Base-by-base conservation (phyloP, 2,329 filamentous ascomycete genomes). In the Amauroascus niger region DNA sequence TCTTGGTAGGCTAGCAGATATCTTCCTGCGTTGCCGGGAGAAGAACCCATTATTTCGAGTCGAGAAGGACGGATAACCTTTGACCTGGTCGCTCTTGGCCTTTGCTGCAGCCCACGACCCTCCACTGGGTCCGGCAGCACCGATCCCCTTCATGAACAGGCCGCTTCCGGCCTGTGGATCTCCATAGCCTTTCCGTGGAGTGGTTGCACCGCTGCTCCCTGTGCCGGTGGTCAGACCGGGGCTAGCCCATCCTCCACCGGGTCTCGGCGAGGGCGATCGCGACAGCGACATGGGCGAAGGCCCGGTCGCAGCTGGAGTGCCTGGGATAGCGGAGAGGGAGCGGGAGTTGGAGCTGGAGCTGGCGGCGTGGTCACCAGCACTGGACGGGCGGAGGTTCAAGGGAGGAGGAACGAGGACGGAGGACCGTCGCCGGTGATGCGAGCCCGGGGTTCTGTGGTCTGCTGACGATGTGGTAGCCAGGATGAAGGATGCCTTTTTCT, bases 11-110 rank as follows among this genome's bases (percentile, higher is more conserved):
- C 83, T 88, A 62, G 81, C 84, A 3, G 87, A 93, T 62, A 96
- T 78, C 59, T 80, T 84, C 60, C 87, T 84, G 72, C 88, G 87
- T 68, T 94, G 87, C 59, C 87, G 82, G 55, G 82, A 83, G 69
- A 96, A 91, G 76, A 95, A 95, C 54, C 89, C 87, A 63, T 87
- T 83, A 65, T 88, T 88, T 63, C 86, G 82, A 8, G 84, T 89
- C 58, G 83, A 83, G 70, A 88, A 93, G 37, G 85, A 86, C 7
- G 87, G 83, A 66, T 89, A 88, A 55, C 84, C 81, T 65, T 83
- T 81, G 56, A 87, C 79, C 55, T 84, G 82, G 52, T 83, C 80
- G 64, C 82, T 88, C 66, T 84, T 86, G 60, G 84, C 82, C 70
- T 88, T 88, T 51, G 88, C 83, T 7, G 86, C 84, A 55, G 89